A percentile compares a stretch with the other conserved stretches of the same genome.
Conservation (phyloP, 768 basidiomycete genomes). For the Mycena sanguinolenta region DNA sequence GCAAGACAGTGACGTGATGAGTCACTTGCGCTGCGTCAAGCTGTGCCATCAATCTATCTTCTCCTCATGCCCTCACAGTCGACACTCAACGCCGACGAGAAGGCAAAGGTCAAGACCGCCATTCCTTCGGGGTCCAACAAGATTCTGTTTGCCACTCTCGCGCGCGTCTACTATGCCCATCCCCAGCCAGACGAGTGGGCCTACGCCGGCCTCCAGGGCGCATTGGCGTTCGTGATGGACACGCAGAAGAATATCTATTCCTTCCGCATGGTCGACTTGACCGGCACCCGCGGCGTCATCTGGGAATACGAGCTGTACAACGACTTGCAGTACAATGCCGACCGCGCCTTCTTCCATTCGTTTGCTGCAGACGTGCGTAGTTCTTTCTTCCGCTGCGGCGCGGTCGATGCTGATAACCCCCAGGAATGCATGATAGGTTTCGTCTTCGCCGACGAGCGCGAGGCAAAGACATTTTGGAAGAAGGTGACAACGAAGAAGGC, state of each 20-base stretch:
- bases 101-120: constrained; percentile 77
- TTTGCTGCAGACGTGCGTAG: constrained; percentile 94
- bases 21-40: too few relatives aligned
- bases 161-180: constrained; percentile 91
- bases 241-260: constrained; percentile 65
- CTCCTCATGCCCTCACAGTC: constrained; percentile 78
- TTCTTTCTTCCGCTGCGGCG: constrained; percentile 34
- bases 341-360: constrained; percentile 92
- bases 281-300: constrained; percentile 86
- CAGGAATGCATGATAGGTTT: constrained; percentile 94
- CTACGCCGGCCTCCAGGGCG: constrained; percentile 91
- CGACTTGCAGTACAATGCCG: constrained; percentile 83
- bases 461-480: constrained; percentile 89
- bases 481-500: constrained; percentile 81
- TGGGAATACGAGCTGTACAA: constrained; percentile 96
- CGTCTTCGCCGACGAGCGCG: constrained; percentile 88
- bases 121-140: constrained; percentile 73
- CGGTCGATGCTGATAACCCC: constrained; percentile 1
- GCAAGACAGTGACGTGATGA: too few relatives aligned
- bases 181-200: constrained; percentile 85
- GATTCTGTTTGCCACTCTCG: constrained; percentile 85
- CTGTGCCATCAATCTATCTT: too few relatives aligned
- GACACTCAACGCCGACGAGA: constrained; percentile 81
- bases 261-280: constrained; percentile 87
- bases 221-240: constrained; percentile 79